A percentile compares a stretch with the other conserved stretches of the same genome.
These are phyloP conservation scores for Suillus occidentalis DNA, from an alignment of 768 basidiomycete species.

Conservation along the genomic window DNA sequence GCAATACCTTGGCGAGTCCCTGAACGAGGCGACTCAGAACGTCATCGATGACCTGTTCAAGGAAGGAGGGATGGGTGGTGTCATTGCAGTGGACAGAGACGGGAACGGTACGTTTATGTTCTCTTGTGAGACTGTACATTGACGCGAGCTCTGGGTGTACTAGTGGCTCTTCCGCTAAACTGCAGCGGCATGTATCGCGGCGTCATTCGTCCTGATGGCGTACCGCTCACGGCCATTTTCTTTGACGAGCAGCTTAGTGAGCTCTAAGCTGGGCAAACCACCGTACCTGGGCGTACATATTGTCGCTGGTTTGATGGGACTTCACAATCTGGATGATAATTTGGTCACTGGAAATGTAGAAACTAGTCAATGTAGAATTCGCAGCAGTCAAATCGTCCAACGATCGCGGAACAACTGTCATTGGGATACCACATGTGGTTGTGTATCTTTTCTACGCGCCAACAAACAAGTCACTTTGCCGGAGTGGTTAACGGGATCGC, in stretches of 20 bases:
- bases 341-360: not conserved
- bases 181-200: constrained; percentile 84
- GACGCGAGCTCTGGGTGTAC: not conserved
- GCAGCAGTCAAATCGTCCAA: not conserved
- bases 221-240: constrained; percentile 76
- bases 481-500: constrained; percentile 92
- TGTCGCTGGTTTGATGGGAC: not conserved
- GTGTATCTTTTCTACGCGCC: fast-evolving
- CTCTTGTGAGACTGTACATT: not conserved
- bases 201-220: constrained; percentile 65
- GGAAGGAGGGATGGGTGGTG: constrained; percentile 69
- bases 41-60: constrained; percentile 58
- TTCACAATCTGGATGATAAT: not conserved
- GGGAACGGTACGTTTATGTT: constrained; percentile 57
- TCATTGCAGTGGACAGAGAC: constrained; percentile 67
- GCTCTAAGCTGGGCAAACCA: constrained; percentile 8
- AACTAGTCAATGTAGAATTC: not conserved
- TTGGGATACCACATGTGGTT: not conserved
- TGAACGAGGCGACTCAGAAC: constrained; percentile 52
- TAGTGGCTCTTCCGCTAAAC: constrained; percentile 75
- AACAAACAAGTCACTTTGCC: constrained; percentile 73
- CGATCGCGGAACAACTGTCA: too few relatives aligned
- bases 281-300: not conserved
- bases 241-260: constrained; percentile 54
- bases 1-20: constrained; percentile 54